Conservation (phyloP, 2,329 filamentous ascomycete species). For the Penicillium sp. region DNA sequence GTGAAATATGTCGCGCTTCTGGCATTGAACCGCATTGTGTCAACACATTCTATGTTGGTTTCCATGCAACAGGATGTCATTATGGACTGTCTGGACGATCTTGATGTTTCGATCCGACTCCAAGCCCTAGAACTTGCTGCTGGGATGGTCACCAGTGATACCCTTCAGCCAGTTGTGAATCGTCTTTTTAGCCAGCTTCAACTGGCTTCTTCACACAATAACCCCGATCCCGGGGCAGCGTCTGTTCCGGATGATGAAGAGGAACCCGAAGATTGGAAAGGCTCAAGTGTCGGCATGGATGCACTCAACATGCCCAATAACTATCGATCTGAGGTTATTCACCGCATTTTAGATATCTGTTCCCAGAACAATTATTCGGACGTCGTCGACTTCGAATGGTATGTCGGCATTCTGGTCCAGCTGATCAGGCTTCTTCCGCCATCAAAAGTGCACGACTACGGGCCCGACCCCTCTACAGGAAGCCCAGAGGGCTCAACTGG, state of each 20-base stretch:
- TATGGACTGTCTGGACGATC: constrained; percentile 90
- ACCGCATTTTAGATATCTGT: constrained; percentile 83
- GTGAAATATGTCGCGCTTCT: constrained; percentile 97
- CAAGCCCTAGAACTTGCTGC: constrained; percentile 89
- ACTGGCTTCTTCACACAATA: constrained; percentile 54
- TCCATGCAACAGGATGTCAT: constrained; percentile 95
- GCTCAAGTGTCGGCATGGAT: constrained; percentile 42
- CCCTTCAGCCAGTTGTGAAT: constrained; percentile 78
- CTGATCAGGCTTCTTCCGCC: constrained; percentile 65
- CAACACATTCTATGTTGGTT: constrained; percentile 84
- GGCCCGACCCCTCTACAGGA: constrained; percentile 15
- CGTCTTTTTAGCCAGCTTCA: constrained; percentile 81
- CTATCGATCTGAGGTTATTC: constrained; percentile 80
- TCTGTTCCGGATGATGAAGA: constrained; percentile 4
- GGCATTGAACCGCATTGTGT: constrained; percentile 92
- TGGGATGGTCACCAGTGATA: constrained; percentile 89
- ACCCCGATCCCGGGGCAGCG: constrained; percentile 36
- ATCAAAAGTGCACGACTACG: constrained; percentile 21
- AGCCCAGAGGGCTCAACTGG: constrained; percentile 12
- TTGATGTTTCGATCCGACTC: constrained; percentile 92
- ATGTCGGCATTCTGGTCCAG: constrained; percentile 85
- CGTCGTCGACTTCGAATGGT: constrained; percentile 94
- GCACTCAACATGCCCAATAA: constrained; percentile 69
- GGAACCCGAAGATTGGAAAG: neutral
- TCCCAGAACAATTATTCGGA: constrained; percentile 84